These are phyloP conservation scores for Salisapilia sapeloensis DNA, from an alignment of 352 stramenopile species.

Conservation along the genomic window DNA sequence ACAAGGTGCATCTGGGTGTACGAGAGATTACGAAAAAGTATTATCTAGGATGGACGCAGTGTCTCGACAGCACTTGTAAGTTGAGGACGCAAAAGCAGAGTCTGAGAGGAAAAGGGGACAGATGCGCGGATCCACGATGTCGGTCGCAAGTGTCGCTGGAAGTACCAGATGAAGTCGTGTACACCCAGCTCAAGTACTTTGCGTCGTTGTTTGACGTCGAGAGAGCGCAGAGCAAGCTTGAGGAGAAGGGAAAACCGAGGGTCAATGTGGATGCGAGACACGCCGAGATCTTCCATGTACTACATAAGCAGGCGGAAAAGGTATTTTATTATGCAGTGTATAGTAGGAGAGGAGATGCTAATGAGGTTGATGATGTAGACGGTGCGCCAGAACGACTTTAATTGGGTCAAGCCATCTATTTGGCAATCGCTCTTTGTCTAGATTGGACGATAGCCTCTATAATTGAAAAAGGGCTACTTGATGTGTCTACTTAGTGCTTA, in stretches of 20 bases:
- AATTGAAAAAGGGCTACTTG: too few relatives aligned
- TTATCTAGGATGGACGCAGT: conserved; percentile 84
- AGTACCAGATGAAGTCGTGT: conserved; percentile 81
- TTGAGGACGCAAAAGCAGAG: conserved; percentile 92
- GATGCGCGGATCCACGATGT: conserved; percentile 86
- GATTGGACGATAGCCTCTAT: not conserved
- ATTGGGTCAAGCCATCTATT: conserved; percentile 86
- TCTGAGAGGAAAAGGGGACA: conserved; percentile 81
- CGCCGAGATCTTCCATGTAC: conserved; percentile 48
- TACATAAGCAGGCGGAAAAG: conserved; percentile 64
- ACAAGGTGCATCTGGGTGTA: conserved; percentile 66
- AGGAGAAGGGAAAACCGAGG: conserved; percentile 36
- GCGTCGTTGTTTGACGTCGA: conserved; percentile 92
- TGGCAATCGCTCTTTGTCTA: conserved; percentile 78
- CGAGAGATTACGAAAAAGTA: conserved; percentile 70
- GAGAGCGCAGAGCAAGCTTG: conserved; percentile 70
- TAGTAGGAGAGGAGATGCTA: not conserved
- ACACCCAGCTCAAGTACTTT: conserved; percentile 96
- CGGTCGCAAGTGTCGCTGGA: conserved; percentile 80
- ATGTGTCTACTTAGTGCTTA: too few relatives aligned
- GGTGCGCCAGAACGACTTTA: conserved; percentile 83
- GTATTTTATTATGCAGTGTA: conserved; percentile 8
- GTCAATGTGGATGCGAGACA: conserved; percentile 15
- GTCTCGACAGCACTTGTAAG: conserved; percentile 91
- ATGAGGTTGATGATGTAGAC: conserved; percentile 9